Evolutionary conservation across 768 basidiomycete species (phyloP), one percentile per base, ranked within the genome.

Genomic region (Boletus fagicola): DNA sequence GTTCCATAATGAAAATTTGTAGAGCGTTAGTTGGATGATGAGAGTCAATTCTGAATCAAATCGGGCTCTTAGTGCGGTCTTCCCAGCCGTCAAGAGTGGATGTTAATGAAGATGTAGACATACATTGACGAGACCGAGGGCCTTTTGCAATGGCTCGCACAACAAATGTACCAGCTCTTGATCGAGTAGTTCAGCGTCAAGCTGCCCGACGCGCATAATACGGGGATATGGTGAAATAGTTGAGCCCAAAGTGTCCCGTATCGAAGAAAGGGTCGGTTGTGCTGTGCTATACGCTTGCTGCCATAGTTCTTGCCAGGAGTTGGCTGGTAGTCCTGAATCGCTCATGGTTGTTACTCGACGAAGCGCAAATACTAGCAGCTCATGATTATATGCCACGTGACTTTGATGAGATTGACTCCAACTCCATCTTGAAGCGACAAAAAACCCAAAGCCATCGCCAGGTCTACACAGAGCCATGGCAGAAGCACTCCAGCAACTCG

Each of bases 101-200:
- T n/a, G 5, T 5, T 10, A 48, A 40, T 51, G 40, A 22, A 30
- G 35, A 45, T 49, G 44, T 20, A 15, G 72, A 63, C 85, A 60
- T 72, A 93, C 92, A 62, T 83, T 82, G 49, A 92, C 75, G 15
- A 85, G 74, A 26, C 81, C 78, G 22, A 96, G 72, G 1, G 94
- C 85, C 57, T 82, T 88, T 60, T 78, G 76, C 48, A 98, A 71
- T n/a, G 94, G 94, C 53, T 90, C 90, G 65, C 84, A 85, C 33
- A 98, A 79, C 58, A 97, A 75, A 30, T 85, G 81, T 33, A 89
- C 83, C 18, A 98, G 82, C 60, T 97, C 94, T 62, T 87, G 83
- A 75, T 98, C 96, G 48, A 98, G 80, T 24, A 95, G 79, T 64
- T 93, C 88, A 4, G 95, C 85, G 71, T 98, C 96, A 52, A 98